phyloP scores from a whole-genome alignment of 129 eudicot species.

The Pseudognaphalium luteoalbum region DNA sequence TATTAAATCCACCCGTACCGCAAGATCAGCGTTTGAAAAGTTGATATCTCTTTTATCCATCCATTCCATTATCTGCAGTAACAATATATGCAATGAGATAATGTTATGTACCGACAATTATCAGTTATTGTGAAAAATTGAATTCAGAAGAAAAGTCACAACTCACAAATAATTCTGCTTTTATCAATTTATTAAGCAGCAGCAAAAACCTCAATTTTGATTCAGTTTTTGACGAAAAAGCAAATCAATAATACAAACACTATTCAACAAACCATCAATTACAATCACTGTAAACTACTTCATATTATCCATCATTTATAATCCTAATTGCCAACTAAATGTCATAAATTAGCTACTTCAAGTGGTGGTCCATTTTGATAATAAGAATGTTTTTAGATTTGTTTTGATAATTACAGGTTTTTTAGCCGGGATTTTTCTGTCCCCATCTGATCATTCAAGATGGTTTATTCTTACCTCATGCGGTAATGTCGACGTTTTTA shows the following conservation, averaged over 20 bases:
- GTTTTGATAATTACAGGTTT: too few species aligned
- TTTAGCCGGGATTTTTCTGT: too few species aligned
- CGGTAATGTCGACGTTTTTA: too few species aligned
- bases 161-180: too few species aligned
- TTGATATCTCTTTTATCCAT: conserved; percentile 52
- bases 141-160: too few species aligned
- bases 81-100: neutral
- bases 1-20: conserved; percentile 58
- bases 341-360: too few species aligned
- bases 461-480: too few species aligned
- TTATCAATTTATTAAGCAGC: too few species aligned
- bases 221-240: neutral
- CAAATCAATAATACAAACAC: neutral
- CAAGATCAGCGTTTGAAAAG: conserved; percentile 44
- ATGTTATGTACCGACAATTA: conserved; percentile 2
- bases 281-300: neutral
- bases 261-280: neutral
- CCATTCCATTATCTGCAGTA: conserved; percentile 83
- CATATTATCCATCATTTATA: neutral
- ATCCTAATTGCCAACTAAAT: neutral
- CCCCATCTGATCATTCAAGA: too few species aligned
- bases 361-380: too few species aligned
- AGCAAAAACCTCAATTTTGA: neutral
- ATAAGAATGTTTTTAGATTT: too few species aligned
- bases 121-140: neutral